These are phyloP conservation scores for Xerocomus nothofagi DNA, from an alignment of 1,284 basidiomycete species.

Conservation along the genomic window DNA sequence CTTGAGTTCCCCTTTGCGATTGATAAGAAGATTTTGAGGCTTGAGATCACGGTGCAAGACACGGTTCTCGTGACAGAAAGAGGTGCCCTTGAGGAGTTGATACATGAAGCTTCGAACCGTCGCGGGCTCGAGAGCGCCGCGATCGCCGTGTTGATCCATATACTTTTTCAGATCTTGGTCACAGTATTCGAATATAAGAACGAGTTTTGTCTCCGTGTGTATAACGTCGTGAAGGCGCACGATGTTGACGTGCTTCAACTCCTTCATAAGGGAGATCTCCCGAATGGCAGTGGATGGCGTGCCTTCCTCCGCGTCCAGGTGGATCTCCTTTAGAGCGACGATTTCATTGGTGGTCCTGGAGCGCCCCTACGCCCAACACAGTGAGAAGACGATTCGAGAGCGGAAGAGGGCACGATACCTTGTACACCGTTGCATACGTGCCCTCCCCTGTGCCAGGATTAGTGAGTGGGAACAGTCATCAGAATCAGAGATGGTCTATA, in stretches of 20 bases:
- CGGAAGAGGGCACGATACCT: constrained; percentile 48
- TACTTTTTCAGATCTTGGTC: constrained; percentile 99
- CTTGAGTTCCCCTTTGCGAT: constrained; percentile 96
- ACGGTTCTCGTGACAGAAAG: constrained; percentile 98
- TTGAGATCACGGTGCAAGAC: constrained; percentile 97
- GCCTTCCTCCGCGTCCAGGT: constrained; percentile 93
- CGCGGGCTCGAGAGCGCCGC: constrained; percentile 89
- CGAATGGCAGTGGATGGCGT: constrained; percentile 94
- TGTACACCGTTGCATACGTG: constrained; percentile 90
- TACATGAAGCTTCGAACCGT: constrained; percentile 98
- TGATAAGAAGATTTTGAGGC: constrained; percentile 97
- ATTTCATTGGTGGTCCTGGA: constrained; percentile 87
- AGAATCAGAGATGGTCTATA: constrained; percentile 10
- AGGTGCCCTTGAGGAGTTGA: constrained; percentile 95
- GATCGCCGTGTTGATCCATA: constrained; percentile 98
- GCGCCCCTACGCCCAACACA: constrained; percentile 58
- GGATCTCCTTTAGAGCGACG: constrained; percentile 91
- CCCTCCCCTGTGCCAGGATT: constrained; percentile 60
- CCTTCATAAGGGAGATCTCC: constrained; percentile 96
- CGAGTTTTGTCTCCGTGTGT: constrained; percentile 96
- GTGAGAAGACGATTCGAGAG: constrained; percentile 5
- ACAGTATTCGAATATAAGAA: constrained; percentile 98
- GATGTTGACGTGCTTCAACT: constrained; percentile 93
- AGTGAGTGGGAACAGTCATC: constrained; percentile 10
- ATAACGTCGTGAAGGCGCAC: constrained; percentile 98